Conservation (phyloP, 495 filamentous ascomycete genomes). For the Pyrenopolyporus hunteri region DNA sequence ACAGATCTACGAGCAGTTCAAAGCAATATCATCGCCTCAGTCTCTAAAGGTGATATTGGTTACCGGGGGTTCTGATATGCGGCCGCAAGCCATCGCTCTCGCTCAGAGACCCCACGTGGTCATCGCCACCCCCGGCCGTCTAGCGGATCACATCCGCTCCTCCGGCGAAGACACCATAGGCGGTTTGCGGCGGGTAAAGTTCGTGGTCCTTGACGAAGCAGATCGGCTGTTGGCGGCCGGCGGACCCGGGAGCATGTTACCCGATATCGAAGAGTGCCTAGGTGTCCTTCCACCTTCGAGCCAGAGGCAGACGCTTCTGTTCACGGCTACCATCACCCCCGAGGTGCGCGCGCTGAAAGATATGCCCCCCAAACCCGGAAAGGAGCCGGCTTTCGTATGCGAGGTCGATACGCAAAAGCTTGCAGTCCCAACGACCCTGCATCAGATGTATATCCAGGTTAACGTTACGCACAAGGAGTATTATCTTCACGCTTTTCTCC, state of each 20-base stretch:
- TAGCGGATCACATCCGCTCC: slow-evolving; percentile 90
- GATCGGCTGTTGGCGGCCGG: slow-evolving; percentile 83
- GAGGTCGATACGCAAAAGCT: slow-evolving; percentile 79
- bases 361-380: slow-evolving; percentile 66
- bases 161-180: slow-evolving; percentile 89
- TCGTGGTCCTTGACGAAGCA: slow-evolving; percentile 95
- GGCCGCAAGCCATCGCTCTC: slow-evolving; percentile 82
- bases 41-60: slow-evolving; percentile 84
- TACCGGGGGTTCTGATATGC: slow-evolving; percentile 92
- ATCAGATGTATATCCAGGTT: slow-evolving; percentile 83
- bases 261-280: slow-evolving; percentile 88
- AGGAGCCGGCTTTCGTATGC: slow-evolving; percentile 82
- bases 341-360: slow-evolving; percentile 85
- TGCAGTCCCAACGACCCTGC: slow-evolving; percentile 78
- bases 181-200: slow-evolving; percentile 75
- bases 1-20: slow-evolving; percentile 95
- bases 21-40: slow-evolving; percentile 85
- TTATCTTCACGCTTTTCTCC: slow-evolving; percentile 88
- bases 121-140: slow-evolving; percentile 90
- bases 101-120: slow-evolving; percentile 84
- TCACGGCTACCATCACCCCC: slow-evolving; percentile 94
- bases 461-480: slow-evolving; percentile 90
- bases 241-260: slow-evolving; percentile 80
- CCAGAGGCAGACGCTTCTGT: slow-evolving; percentile 77
- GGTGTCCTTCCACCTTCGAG: slow-evolving; percentile 71